Percentiles rank a stretch among this genome's conserved stretches.
phyloP scores from a whole-genome alignment of 768 basidiomycete genomes.

The Lactarius hatsudake region DNA sequence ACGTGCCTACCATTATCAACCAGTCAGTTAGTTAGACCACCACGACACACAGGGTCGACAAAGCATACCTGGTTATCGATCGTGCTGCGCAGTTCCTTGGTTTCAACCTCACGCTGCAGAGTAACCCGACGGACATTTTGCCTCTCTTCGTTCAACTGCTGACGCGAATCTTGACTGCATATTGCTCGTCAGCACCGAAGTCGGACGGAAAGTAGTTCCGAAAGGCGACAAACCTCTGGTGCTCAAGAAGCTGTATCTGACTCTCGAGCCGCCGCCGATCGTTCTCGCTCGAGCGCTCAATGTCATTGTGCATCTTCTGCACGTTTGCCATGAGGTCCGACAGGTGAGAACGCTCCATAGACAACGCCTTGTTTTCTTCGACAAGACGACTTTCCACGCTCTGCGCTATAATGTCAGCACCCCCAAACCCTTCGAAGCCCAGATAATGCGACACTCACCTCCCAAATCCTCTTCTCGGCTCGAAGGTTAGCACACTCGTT shows the following conservation, averaged over 20 bases:
- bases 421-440: background rate
- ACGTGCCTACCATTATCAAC: slow-evolving; percentile 42
- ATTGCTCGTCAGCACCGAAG: background rate
- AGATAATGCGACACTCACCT: slow-evolving; percentile 47
- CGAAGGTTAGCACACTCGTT: slow-evolving; percentile 85
- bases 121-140: slow-evolving; percentile 70
- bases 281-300: slow-evolving; percentile 80
- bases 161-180: slow-evolving; percentile 67
- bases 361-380: slow-evolving; percentile 79
- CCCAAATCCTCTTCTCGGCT: slow-evolving; percentile 93
- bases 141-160: slow-evolving; percentile 69
- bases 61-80: slow-evolving; percentile 65
- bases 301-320: slow-evolving; percentile 86
- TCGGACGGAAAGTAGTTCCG: background rate
- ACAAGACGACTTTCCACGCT: slow-evolving; percentile 75
- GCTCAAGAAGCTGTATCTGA: slow-evolving; percentile 73
- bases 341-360: slow-evolving; percentile 79
- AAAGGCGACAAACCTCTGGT: slow-evolving; percentile 59
- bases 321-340: slow-evolving; percentile 87
- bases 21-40: background rate
- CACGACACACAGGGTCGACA: slow-evolving; percentile 15
- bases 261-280: slow-evolving; percentile 79
- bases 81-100: slow-evolving; percentile 67
- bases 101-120: slow-evolving; percentile 78
- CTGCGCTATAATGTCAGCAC: slow-evolving; percentile 40